phyloP scores from a whole-genome alignment of 139 green algal species.

The Tetradesmus obliquus region DNA sequence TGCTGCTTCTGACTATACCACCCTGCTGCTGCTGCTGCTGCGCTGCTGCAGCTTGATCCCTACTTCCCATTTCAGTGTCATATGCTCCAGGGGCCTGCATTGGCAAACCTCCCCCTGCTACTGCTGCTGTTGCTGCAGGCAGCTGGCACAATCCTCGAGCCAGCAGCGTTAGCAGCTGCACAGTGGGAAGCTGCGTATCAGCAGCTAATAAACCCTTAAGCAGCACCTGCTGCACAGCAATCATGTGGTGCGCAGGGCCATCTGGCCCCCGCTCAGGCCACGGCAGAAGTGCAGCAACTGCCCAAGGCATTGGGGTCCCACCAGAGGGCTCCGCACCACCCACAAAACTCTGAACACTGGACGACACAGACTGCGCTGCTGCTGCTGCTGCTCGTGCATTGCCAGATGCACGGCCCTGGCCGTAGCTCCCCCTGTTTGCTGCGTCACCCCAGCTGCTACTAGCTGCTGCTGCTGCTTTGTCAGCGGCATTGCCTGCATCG shows the following conservation, averaged over 20 bases:
- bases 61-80: not conserved
- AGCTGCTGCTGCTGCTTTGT: not conserved
- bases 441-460: constrained; percentile 14
- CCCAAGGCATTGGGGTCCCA: constrained; percentile 23
- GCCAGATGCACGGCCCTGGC: not conserved
- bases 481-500: not conserved
- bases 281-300: constrained; percentile 18
- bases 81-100: not conserved
- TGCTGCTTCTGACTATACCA: not conserved
- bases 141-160: constrained; percentile 34
- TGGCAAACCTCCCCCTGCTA: not conserved
- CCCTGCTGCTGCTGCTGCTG: not conserved
- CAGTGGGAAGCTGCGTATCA: constrained; percentile 67
- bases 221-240: constrained; percentile 84
- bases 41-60: not conserved
- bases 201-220: constrained; percentile 84
- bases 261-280: constrained; percentile 7
- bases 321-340: constrained; percentile 33
- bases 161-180: constrained; percentile 66
- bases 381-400: constrained; percentile 35
- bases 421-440: constrained; percentile 6
- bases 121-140: not conserved
- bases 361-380: not conserved
- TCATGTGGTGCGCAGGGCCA: constrained; percentile 41
- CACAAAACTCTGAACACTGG: constrained; percentile 19